These are phyloP conservation scores for Taphrina pruni DNA, from an alignment of 1,139 yeast species.

Conservation along the genomic window DNA sequence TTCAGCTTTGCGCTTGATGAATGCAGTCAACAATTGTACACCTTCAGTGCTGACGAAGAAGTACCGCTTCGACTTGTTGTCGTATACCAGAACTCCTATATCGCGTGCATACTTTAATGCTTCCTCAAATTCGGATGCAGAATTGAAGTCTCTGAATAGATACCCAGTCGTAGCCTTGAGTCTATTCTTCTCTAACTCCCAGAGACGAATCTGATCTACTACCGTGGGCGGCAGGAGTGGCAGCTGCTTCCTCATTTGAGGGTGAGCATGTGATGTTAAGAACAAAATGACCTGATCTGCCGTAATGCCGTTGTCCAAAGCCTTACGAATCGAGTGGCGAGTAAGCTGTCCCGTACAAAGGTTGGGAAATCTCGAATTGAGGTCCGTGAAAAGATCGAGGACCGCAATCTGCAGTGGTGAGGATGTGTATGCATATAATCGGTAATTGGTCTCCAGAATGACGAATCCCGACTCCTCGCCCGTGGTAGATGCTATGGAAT, in stretches of 20 bases:
- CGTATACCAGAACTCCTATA: constrained; percentile 88
- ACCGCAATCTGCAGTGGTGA: constrained; percentile 96
- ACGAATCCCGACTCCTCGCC: constrained; percentile 64
- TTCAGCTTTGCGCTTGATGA: constrained; percentile 24
- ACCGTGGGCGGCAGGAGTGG: constrained; percentile 87
- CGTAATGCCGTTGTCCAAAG: constrained; percentile 85
- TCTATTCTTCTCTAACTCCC: constrained; percentile 96
- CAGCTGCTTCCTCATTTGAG: constrained; percentile 68
- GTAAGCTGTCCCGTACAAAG: constrained; percentile 94
- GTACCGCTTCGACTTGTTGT: constrained; percentile 67
- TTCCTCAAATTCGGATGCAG: constrained; percentile 74
- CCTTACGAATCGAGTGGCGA: constrained; percentile 85
- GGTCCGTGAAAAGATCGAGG: constrained; percentile 80
- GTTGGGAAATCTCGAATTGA: constrained; percentile 82
- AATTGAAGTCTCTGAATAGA: constrained; percentile 81
- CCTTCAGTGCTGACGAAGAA: constrained; percentile 61
- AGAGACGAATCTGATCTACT: constrained; percentile 88
- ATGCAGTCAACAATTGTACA: constrained; percentile 18
- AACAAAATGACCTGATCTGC: constrained; percentile 93
- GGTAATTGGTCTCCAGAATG: constrained; percentile 90
- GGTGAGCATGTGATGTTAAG: constrained; percentile 89
- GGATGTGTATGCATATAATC: constrained; percentile 86
- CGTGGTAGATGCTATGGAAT: constrained; percentile 46
- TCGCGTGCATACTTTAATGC: constrained; percentile 82
- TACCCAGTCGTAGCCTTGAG: constrained; percentile 88